Base-by-base conservation (phyloP, 495 filamentous ascomycete genomes). In the Aspergillus bertholletiae region DNA sequence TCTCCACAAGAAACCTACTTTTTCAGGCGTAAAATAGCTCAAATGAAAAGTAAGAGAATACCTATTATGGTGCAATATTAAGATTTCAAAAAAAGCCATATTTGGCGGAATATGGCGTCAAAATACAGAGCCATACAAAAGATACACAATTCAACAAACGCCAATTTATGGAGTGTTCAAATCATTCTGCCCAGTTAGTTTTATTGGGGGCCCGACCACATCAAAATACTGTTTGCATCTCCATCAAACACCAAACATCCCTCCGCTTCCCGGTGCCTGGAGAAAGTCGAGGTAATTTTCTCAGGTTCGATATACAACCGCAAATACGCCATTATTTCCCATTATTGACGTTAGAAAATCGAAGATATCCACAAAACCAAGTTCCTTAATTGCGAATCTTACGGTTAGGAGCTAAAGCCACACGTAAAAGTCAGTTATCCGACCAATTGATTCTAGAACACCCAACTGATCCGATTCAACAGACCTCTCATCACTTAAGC, bases 211-310 rank as follows among this genome's bases (percentile, higher is more conserved):
- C 60, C 61, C 55, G 56, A 56, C 49, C 51, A 55, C 51, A 56
- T 57, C 55, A 48, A 43, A 37, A 44, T n/a, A 20, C 40, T 68
- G 72, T 75, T 75, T 75, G 72, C 72, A 71, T 64, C 28, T 11
- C n/a, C 39, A 53, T 55, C 72, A 74, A 71, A 71, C 71, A 72
- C 54, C 48, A 28, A 45, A 41, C 55, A 47, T 41, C 60, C 63
- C 32, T 39, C 49, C 15, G 13, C 34, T 34, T 21, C 49, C 49
- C 18, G 27, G 48, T 22, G 20, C 32, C 21, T 32, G 48, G 32
- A 34, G 32, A 50, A 35, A 37, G 27, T 32, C 34, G 11, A 51
- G 39, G 37, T 44, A 44, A 53, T 44, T 53, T 53, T 53, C 50
- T 44, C 39, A 24, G 50, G 39, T 11, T 34, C 5, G 39, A 45